Evolutionary conservation across 768 basidiomycete genomes (phyloP).

Genomic region (Butyriboletus loyo): DNA sequence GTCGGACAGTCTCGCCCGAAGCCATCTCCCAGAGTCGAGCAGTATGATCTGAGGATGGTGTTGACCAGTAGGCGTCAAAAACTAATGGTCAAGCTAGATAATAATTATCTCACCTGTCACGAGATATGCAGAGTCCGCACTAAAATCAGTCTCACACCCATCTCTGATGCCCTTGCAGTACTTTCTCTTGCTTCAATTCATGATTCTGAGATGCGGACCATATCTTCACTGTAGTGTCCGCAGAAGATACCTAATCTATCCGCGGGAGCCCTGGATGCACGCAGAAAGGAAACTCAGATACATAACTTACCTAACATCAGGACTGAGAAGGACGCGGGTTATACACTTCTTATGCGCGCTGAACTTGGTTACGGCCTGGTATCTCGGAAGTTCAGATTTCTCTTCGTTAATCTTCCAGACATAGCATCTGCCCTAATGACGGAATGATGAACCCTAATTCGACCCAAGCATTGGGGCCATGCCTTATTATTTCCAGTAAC

Average conservation of each 20-base stretch:
- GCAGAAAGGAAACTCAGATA: conserved; percentile 11
- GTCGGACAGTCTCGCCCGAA: conserved; percentile 93
- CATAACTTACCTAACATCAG: conserved; percentile 79
- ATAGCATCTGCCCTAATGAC: conserved; percentile 83
- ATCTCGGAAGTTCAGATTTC: conserved; percentile 68
- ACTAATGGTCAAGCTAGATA: conserved; percentile 4
- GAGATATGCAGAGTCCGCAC: conserved; percentile 96
- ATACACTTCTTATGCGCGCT: conserved; percentile 93
- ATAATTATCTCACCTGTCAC: conserved; percentile 72
- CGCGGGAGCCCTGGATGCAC: conserved; percentile 12
- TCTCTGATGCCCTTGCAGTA: conserved; percentile 88
- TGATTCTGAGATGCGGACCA: conserved; percentile 89
- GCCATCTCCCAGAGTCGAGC: conserved; percentile 98
- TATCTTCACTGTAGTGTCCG: conserved; percentile 96
- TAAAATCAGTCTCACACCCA: conserved; percentile 99
- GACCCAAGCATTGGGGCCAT: conserved; percentile 7
- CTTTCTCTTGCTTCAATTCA: conserved; percentile 87
- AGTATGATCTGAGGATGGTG: conserved; percentile 97
- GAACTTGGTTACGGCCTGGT: conserved; percentile 95
- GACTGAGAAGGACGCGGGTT: conserved; percentile 88
- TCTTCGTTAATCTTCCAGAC: conserved; percentile 97
- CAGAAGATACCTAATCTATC: conserved; percentile 76
- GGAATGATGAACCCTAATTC: conserved; percentile 12
- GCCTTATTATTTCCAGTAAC: conserved; percentile 98
- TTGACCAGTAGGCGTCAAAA: conserved; percentile 9